These are phyloP conservation scores for Akanthomyces lecanii DNA, from an alignment of 2,329 filamentous ascomycete genomes.

Conservation along the genomic window DNA sequence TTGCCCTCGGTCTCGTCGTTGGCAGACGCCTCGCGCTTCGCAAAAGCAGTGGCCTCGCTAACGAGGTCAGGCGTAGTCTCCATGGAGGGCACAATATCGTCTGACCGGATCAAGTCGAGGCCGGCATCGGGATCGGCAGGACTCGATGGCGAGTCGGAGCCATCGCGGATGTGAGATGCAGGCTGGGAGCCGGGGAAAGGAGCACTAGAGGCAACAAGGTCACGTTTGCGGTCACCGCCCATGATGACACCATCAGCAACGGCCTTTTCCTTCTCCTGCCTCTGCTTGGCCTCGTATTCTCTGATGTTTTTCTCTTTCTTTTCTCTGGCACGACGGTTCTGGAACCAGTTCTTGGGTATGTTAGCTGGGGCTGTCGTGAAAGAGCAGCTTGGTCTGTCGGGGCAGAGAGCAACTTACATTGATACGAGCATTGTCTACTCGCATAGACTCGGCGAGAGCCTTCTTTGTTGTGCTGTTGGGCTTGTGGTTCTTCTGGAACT, in stretches of 20 bases:
- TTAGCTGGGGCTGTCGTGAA: conserved; percentile 25
- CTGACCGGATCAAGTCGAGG: conserved; percentile 1
- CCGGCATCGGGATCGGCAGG: background rate
- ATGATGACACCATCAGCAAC: conserved; percentile 26
- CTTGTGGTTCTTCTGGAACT: conserved; percentile 62
- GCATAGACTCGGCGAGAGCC: conserved; percentile 56
- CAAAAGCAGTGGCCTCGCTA: conserved; percentile 11
- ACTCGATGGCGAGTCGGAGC: conserved; percentile 9
- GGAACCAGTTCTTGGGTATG: conserved; percentile 61
- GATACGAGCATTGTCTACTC: conserved; percentile 59
- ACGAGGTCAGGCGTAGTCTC: conserved; percentile 18
- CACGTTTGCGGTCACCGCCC: conserved; percentile 29
- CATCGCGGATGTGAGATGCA: conserved; percentile 17
- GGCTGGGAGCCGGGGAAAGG: conserved; percentile 32
- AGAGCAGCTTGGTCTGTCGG: background rate
- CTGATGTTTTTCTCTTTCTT: conserved; percentile 58
- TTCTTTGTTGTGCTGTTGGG: conserved; percentile 60
- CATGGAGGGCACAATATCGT: conserved; percentile 11
- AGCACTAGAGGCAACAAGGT: conserved; percentile 39
- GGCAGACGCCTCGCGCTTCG: conserved; percentile 1
- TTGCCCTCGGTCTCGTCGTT: conserved; percentile 16
- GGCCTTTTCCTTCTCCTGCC: conserved; percentile 32
- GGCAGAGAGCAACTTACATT: conserved; percentile 43
- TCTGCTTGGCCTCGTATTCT: conserved; percentile 37
- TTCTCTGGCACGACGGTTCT: conserved; percentile 61